Conservation (phyloP, 2,329 filamentous ascomycete genomes). For the Gremmenia infestans region DNA sequence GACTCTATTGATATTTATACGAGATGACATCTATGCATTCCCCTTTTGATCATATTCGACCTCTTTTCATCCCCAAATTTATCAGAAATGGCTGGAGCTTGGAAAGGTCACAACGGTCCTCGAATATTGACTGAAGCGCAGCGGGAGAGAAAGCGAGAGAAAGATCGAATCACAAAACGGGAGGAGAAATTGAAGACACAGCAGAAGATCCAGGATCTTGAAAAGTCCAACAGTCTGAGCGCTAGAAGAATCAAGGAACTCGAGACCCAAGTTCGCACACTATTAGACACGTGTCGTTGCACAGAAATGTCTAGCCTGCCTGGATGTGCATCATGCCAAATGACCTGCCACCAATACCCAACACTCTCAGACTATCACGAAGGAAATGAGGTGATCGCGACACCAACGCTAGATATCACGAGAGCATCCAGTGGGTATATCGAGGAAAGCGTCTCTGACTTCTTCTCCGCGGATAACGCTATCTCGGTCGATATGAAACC, state of each 20-base stretch:
- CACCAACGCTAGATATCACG: too few relatives aligned
- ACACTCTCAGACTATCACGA: neutral
- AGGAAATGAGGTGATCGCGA: neutral
- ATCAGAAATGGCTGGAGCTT: slow-evolving; percentile 1
- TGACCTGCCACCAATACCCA: neutral
- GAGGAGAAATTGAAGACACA: slow-evolving; percentile 9
- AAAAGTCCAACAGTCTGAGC: slow-evolving; percentile 2
- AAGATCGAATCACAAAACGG: slow-evolving; percentile 8
- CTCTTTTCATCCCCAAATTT: too few relatives aligned
- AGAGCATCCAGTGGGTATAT: too few relatives aligned
- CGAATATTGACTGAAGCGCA: slow-evolving; percentile 10
- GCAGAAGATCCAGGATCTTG: slow-evolving; percentile 7
- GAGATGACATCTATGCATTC: neutral
- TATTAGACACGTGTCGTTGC: slow-evolving; percentile 5
- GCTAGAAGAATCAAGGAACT: slow-evolving; percentile 9
- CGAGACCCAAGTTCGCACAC: slow-evolving; percentile 4
- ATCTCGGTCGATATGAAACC: too few relatives aligned
- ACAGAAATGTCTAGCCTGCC: neutral
- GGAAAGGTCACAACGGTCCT: slow-evolving; percentile 12
- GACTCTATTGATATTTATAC: neutral
- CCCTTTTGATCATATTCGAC: neutral
- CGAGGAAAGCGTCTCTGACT: too few relatives aligned
- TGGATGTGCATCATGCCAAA: neutral
- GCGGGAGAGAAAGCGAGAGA: slow-evolving; percentile 9
- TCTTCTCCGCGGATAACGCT: too few relatives aligned